A percentile compares a stretch with the other conserved stretches of the same genome.
Evolutionary conservation across 129 eudicot species (phyloP).

Genomic region (Deinandra increscens): DNA sequence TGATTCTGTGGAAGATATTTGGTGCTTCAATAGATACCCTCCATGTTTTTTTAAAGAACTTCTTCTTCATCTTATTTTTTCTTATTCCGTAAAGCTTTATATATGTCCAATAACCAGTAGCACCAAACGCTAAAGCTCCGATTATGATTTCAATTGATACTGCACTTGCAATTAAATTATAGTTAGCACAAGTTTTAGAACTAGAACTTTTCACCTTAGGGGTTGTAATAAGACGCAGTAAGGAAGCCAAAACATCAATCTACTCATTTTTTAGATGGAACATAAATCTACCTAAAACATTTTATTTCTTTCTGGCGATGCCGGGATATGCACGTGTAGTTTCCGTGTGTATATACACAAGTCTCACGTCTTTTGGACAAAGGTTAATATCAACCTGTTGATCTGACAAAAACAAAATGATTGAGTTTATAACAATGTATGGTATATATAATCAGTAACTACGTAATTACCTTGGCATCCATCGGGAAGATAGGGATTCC

Average conservation of each 20-base stretch:
- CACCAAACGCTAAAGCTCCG: constrained; percentile 17
- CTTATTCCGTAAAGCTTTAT: constrained; percentile 12
- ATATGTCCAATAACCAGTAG: not conserved
- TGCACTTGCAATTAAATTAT: no score
- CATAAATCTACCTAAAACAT: constrained; percentile 12
- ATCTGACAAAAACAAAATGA: not conserved
- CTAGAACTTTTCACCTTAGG: no score
- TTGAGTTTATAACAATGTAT: not conserved
- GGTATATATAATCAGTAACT: not conserved
- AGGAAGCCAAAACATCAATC: no score
- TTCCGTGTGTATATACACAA: constrained; percentile 31
- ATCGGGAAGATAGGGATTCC: constrained; percentile 32
- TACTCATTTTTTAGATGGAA: not conserved
- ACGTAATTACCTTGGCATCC: constrained; percentile 32
- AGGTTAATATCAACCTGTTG: not conserved
- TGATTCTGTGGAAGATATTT: constrained; percentile 3
- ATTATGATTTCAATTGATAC: not conserved
- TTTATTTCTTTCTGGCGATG: no score
- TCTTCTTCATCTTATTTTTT: constrained; percentile 12
- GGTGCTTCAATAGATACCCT: constrained; percentile 25
- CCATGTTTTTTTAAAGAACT: constrained; percentile 31
- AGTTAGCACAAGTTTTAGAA: no score
- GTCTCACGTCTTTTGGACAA: constrained; percentile 17
- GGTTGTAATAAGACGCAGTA: no score
- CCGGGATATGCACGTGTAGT: constrained; percentile 31